Percentiles rank a stretch among this genome's conserved stretches.
phyloP scores from a whole-genome alignment of 768 basidiomycete species.

The Lactarius quietus region DNA sequence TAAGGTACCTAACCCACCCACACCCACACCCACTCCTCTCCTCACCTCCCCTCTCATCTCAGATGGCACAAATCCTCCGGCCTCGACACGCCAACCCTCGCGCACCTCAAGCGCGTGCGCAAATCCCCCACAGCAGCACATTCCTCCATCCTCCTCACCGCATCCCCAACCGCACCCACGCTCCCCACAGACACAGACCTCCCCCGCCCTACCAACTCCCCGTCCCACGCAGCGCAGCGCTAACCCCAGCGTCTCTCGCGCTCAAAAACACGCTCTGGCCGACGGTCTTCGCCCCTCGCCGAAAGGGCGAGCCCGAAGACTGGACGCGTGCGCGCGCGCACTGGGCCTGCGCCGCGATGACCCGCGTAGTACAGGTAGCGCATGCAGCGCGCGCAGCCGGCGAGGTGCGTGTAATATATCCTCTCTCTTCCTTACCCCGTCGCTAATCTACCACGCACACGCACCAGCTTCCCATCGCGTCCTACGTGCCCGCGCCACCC shows the following conservation, averaged over 20 bases:
- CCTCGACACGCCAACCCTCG: constrained; percentile 57
- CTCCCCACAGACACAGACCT: constrained; percentile 42
- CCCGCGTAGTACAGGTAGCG: constrained; percentile 48
- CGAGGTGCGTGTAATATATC: constrained; percentile 61
- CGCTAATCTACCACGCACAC: not conserved
- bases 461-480: constrained; percentile 67
- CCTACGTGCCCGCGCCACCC: constrained; percentile 59
- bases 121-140: constrained; percentile 39
- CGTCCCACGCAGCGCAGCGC: constrained; percentile 66
- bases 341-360: constrained; percentile 77
- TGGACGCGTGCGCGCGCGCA: constrained; percentile 64
- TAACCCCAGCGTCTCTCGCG: constrained; percentile 59
- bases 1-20: constrained; percentile 46
- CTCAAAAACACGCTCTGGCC: constrained; percentile 85
- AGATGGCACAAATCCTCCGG: constrained; percentile 70
- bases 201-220: constrained; percentile 48
- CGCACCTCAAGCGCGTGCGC: constrained; percentile 76
- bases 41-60: not conserved
- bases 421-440: not conserved
- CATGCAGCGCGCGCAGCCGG: constrained; percentile 42
- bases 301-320: constrained; percentile 59
- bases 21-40: not conserved
- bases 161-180: constrained; percentile 39
- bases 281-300: constrained; percentile 64
- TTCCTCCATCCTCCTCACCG: constrained; percentile 54